phyloP scores from a whole-genome alignment of 1,284 basidiomycete genomes.

The Schizophyllum commune region DNA sequence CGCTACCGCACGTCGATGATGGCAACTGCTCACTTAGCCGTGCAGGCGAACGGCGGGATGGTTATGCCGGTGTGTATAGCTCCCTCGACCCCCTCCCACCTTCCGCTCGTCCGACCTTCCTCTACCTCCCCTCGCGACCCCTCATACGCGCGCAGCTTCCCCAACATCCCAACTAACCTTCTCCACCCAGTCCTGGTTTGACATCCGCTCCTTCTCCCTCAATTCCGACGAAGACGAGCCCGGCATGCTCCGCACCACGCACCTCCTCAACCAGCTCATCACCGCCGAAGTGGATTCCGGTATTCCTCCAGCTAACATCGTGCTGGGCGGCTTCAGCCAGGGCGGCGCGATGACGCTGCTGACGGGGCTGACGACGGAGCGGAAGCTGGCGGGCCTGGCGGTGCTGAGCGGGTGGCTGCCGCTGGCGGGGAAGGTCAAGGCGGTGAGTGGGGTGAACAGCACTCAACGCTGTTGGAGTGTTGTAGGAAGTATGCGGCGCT shows the following conservation, averaged over 20 bases:
- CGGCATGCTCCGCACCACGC: constrained; percentile 62
- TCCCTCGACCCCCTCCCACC: too few species aligned
- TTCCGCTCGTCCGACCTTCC: too few species aligned
- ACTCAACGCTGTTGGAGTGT: background rate
- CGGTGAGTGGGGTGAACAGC: constrained; percentile 30
- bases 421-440: constrained; percentile 53
- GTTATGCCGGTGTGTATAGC: constrained; percentile 39
- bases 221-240: constrained; percentile 61
- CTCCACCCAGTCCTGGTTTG: constrained; percentile 49
- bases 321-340: constrained; percentile 87
- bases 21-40: constrained; percentile 31
- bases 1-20: background rate
- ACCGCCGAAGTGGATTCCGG: constrained; percentile 68
- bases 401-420: constrained; percentile 76
- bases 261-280: constrained; percentile 63
- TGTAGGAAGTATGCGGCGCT: background rate
- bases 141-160: constrained; percentile 38
- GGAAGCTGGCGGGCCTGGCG: constrained; percentile 67
- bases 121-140: too few species aligned
- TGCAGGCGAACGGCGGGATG: constrained; percentile 60
- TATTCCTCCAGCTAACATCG: constrained; percentile 55
- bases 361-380: constrained; percentile 59
- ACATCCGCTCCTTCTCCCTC: constrained; percentile 64
- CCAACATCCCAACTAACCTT: constrained; percentile 6
- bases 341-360: constrained; percentile 77